Evolutionary conservation across 202 grass and related monocot species (phyloP).

Genomic region (Carex sylvatica): DNA sequence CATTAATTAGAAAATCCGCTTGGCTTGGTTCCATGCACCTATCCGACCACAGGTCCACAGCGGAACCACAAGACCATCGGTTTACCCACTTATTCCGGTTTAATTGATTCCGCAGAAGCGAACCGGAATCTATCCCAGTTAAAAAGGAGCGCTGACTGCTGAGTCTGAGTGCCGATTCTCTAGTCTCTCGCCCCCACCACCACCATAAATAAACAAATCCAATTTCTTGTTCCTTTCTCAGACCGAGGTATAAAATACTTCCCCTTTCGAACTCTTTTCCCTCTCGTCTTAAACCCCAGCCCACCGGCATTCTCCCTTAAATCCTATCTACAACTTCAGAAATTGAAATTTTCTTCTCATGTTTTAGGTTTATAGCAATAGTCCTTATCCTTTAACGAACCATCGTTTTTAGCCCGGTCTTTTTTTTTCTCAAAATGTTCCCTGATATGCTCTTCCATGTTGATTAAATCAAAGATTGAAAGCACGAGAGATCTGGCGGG

Average conservation of each 20-base stretch:
- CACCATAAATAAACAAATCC: slow-evolving; percentile 1
- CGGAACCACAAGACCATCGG: background rate
- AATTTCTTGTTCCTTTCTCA: background rate
- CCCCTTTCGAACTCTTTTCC: background rate
- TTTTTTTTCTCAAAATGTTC: background rate
- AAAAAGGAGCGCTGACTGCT: background rate
- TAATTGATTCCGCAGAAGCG: background rate
- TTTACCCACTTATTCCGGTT: background rate
- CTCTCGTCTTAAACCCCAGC: background rate
- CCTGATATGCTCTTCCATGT: background rate
- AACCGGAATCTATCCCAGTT: background rate
- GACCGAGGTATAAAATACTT: background rate
- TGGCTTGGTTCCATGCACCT: background rate
- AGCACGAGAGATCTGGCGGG: background rate
- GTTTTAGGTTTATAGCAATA: background rate
- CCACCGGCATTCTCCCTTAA: background rate
- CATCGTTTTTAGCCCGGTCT: background rate
- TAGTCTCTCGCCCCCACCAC: background rate
- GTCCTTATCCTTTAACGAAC: background rate
- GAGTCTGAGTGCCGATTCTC: background rate
- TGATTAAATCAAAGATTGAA: background rate
- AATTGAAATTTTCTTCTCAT: background rate
- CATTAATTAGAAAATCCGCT: background rate
- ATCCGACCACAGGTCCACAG: background rate
- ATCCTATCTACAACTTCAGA: background rate